phyloP scores from a whole-genome alignment of 2,329 filamentous ascomycete genomes.

The Ceratocystis destructans region DNA sequence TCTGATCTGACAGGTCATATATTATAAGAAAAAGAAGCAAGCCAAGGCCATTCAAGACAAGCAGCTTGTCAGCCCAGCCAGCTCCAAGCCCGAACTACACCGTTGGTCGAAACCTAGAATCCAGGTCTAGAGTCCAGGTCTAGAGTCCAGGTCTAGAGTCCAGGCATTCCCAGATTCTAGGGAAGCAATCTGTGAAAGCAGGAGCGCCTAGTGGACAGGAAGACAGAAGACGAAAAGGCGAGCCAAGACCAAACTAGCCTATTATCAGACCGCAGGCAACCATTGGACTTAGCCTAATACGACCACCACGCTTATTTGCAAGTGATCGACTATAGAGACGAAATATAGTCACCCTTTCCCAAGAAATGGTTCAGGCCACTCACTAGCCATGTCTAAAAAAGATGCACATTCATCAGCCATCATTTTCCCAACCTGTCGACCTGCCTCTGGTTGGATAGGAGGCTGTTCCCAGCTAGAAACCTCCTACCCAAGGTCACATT shows the following conservation, averaged over 20 bases:
- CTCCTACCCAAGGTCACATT: not conserved
- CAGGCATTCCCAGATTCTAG: not conserved
- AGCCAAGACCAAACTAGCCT: not conserved
- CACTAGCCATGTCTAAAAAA: not conserved
- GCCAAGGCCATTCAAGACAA: too few species aligned
- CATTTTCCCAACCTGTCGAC: not conserved
- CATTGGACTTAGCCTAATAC: not conserved
- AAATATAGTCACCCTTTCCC: not conserved
- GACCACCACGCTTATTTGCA: not conserved
- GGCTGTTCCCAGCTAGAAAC: not conserved
- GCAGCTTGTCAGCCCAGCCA: too few species aligned
- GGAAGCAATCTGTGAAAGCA: not conserved
- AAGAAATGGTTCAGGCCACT: not conserved
- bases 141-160: not conserved
- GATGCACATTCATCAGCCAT: not conserved
- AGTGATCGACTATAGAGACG: not conserved
- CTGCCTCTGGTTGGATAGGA: not conserved
- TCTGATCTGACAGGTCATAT: not conserved
- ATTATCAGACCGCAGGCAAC: not conserved
- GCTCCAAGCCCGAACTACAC: too few species aligned
- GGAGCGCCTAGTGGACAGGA: not conserved
- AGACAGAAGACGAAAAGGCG: not conserved
- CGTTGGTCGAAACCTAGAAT: too few species aligned
- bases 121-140: not conserved
- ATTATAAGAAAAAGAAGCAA: too few species aligned